A percentile compares a stretch with the other conserved stretches of the same genome.
Conservation (phyloP, 306 rosid genomes). For the Albizia julibrissin region DNA sequence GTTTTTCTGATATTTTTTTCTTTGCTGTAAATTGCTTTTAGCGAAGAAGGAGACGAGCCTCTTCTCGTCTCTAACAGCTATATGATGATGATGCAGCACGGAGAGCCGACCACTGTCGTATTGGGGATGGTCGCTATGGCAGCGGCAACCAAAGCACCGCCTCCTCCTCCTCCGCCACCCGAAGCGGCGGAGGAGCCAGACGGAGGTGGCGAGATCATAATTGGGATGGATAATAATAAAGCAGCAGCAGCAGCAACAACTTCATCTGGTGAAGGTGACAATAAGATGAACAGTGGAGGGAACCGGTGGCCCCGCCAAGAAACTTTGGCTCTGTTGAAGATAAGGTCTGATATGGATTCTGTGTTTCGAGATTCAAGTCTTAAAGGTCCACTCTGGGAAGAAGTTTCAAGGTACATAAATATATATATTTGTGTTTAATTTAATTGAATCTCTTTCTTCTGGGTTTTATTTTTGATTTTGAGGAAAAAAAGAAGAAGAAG, state of each 20-base stretch:
- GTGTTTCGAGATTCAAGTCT: constrained; percentile 80
- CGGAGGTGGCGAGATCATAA: constrained; percentile 24
- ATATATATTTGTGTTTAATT: not conserved
- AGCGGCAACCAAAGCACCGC: not conserved
- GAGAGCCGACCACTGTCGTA: constrained; percentile 2
- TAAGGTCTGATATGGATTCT: constrained; percentile 84
- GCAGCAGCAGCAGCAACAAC: constrained; percentile 21
- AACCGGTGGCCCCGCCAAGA: constrained; percentile 97
- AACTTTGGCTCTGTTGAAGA: constrained; percentile 86
- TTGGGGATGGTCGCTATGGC: constrained; percentile 16
- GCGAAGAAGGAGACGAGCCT: constrained; percentile 9
- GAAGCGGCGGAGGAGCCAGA: not conserved
- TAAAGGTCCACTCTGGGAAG: constrained; percentile 97
- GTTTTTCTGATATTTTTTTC: constrained; percentile 36
- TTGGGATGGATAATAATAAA: constrained; percentile 14
- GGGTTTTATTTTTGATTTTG: not conserved
- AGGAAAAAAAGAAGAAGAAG: not conserved
- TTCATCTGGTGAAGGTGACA: constrained; percentile 51
- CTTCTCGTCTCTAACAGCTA: not conserved
- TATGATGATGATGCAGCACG: constrained; percentile 32
- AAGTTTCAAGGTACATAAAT: constrained; percentile 71
- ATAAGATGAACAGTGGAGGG: constrained; percentile 48
- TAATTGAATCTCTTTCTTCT: not conserved
- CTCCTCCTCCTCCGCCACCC: not conserved
- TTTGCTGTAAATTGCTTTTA: constrained; percentile 45